A percentile compares a stretch with the other conserved stretches of the same genome.
Conservation (phyloP, 495 filamentous ascomycete genomes). For the Cenococcum geophilum region DNA sequence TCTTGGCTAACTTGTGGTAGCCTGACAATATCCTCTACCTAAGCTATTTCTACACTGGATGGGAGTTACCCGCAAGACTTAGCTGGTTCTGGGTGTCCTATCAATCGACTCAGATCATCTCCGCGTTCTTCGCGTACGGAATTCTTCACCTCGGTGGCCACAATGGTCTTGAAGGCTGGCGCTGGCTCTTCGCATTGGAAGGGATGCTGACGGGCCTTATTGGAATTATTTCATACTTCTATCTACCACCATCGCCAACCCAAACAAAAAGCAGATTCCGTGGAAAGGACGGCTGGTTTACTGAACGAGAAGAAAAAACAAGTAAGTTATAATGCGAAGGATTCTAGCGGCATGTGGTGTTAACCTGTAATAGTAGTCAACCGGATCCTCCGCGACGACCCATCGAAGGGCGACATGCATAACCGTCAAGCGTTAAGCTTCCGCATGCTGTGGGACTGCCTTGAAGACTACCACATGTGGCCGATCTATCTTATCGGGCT, state of each 20-base stretch:
- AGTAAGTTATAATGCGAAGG: slow-evolving; percentile 13
- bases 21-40: slow-evolving; percentile 37
- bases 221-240: slow-evolving; percentile 30
- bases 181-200: slow-evolving; percentile 34
- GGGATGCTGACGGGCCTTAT: slow-evolving; percentile 31
- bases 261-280: slow-evolving; percentile 30
- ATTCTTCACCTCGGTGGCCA: slow-evolving; percentile 26
- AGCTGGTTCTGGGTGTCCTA: slow-evolving; percentile 33
- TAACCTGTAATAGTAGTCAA: slow-evolving; percentile 30
- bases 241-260: slow-evolving; percentile 32
- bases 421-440: slow-evolving; percentile 29
- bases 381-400: slow-evolving; percentile 34
- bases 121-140: slow-evolving; percentile 32
- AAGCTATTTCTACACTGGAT: slow-evolving; percentile 36
- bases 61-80: slow-evolving; percentile 27
- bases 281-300: slow-evolving; percentile 36
- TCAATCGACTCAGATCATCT: slow-evolving; percentile 27
- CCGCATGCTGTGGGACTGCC: slow-evolving; percentile 24
- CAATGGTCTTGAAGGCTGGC: slow-evolving; percentile 33
- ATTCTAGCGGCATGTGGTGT: not conserved
- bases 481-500: slow-evolving; percentile 37
- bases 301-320: slow-evolving; percentile 34
- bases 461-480: slow-evolving; percentile 36
- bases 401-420: slow-evolving; percentile 35
- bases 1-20: slow-evolving; percentile 11